A percentile compares a stretch with the other conserved stretches of the same genome.
Evolutionary conservation across 331 rosid species (phyloP).

Genomic region (Rhamnella rubrinervis): DNA sequence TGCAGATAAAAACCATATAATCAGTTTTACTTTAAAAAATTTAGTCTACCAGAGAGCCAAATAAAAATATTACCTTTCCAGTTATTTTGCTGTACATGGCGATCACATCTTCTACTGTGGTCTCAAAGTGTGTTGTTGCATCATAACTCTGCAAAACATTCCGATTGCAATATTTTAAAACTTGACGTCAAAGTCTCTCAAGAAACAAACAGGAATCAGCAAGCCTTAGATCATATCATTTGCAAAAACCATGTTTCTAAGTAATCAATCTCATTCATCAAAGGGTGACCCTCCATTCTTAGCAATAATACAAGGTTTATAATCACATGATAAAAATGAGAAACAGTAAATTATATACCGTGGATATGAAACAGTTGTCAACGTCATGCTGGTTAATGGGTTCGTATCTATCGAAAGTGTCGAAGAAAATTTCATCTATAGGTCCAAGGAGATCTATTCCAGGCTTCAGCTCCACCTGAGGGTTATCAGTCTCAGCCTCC

Average conservation of each 20-base stretch:
- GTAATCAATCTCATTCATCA: no score
- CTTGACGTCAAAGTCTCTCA: background rate
- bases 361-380: constrained; percentile 35
- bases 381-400: constrained; percentile 26
- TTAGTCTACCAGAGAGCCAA: no score
- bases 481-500: constrained; percentile 39
- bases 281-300: background rate
- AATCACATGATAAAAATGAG: background rate
- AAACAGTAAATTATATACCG: background rate
- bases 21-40: no score
- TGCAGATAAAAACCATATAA: no score
- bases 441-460: constrained; percentile 42
- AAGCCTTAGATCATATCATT: background rate
- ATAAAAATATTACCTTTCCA: constrained; percentile 34
- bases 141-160: constrained; percentile 35
- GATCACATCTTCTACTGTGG: constrained; percentile 34
- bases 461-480: constrained; percentile 35
- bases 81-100: constrained; percentile 34
- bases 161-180: background rate
- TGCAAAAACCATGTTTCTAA: background rate
- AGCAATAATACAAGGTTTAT: background rate
- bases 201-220: background rate
- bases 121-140: constrained; percentile 40
- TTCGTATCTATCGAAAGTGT: constrained; percentile 31
- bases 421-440: constrained; percentile 34